Conservation (phyloP, 345 rosid species). For the Mallotus nudiflorus region DNA sequence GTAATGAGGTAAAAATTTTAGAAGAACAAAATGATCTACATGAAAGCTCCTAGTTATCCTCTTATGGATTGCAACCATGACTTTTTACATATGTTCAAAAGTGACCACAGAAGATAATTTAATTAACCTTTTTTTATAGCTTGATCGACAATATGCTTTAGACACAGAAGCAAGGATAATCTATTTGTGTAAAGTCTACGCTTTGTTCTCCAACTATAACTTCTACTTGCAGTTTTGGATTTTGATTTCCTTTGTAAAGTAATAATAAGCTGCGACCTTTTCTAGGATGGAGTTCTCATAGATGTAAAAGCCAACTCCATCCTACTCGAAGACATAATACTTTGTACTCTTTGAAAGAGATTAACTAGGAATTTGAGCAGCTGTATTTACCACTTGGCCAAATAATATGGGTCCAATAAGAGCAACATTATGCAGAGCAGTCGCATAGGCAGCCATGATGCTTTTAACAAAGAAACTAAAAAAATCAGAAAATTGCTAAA, state of each 20-base stretch:
- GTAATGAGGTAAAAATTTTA: too few species aligned
- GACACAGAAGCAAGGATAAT: too few species aligned
- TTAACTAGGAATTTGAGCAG: slow-evolving; percentile 52
- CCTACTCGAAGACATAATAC: slow-evolving; percentile 58
- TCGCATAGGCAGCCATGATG: slow-evolving; percentile 71
- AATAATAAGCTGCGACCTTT: too few species aligned
- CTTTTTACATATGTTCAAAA: too few species aligned
- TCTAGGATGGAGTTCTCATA: too few species aligned
- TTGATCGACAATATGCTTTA: too few species aligned
- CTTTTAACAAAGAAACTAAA: slow-evolving; percentile 38
- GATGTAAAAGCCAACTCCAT: slow-evolving; percentile 84
- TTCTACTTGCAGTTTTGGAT: slow-evolving; percentile 61
- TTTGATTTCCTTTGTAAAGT: too few species aligned
- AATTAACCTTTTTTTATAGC: too few species aligned
- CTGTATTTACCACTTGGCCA: slow-evolving; percentile 56
- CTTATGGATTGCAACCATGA: too few species aligned
- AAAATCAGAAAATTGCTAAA: neutral
- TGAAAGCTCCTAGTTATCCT: too few species aligned
- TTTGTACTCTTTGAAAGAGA: slow-evolving; percentile 32
- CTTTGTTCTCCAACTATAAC: slow-evolving; percentile 81
- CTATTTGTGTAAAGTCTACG: slow-evolving; percentile 85
- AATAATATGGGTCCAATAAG: slow-evolving; percentile 75
- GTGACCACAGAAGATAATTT: too few species aligned
- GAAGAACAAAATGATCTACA: too few species aligned
- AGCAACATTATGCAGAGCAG: slow-evolving; percentile 51